Evolutionary conservation across 2,329 filamentous ascomycete genomes (phyloP), one percentile per base, ranked within the genome.

Genomic region (Chlorencoelia australis): DNA sequence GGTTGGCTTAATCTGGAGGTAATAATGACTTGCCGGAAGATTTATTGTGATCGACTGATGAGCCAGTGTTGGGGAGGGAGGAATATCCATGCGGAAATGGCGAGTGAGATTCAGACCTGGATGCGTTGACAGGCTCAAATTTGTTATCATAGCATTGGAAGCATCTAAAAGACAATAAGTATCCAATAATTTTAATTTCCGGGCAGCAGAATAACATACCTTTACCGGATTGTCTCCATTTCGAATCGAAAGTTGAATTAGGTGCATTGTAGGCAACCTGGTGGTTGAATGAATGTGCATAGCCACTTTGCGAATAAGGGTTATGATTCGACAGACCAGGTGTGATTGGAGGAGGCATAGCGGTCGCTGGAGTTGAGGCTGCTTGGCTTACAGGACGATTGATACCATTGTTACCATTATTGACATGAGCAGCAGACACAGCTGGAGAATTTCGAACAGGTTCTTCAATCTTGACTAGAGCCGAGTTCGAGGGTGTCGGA

Each of bases 11-110:
- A 94, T 69, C 42, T 87, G 80, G 13, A 94, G 63, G 40, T 79
- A 78, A 47, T 74, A 77, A 50, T 87, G 75, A 30, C 68, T 71
- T 2, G 70, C 59, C 1, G 82, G 76, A 7, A 91, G 63, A 40
- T 76, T 79, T 37, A 91, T 64, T 5, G 83, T 82, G 27, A 82
- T 65, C 4, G 78, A 84, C 49, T 89, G 81, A 40, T 84, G 75
- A 18, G 75, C 70, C 49, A 80, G 69, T 13, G 68, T 72, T 5
- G 73, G 63, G 34, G 79, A 76, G 3, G 86, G 78, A 2, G 71
- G 67, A 20, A 94, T 63, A 22, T 73, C 69, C 37, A 83, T 63
- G 21, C 71, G 63, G 54, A 80, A 77, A 17, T 73, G 75, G 17
- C 71, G 71, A 7, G 75, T 64, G 2, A 76, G 58, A 33, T 73